phyloP scores from a whole-genome alignment of 768 basidiomycete genomes.

The Kwoniella botswanensis region DNA sequence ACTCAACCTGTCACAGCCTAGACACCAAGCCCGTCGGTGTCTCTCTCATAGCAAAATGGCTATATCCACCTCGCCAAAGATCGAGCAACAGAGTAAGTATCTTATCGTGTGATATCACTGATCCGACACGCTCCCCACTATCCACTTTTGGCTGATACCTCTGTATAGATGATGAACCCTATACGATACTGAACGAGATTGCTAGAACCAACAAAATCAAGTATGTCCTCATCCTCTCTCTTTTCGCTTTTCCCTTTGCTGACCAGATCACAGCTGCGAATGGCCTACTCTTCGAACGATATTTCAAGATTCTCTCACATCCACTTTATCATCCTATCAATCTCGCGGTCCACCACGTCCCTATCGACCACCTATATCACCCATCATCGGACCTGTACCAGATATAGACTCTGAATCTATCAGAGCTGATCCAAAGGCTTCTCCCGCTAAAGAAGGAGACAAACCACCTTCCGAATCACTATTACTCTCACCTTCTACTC shows the following conservation, averaged over 20 bases:
- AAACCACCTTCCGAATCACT: slow-evolving; percentile 34
- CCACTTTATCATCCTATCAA: slow-evolving; percentile 33
- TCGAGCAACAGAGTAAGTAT: not conserved
- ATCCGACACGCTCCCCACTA: not conserved
- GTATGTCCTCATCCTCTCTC: slow-evolving; percentile 23
- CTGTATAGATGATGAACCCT: slow-evolving; percentile 2
- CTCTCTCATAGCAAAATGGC: slow-evolving; percentile 9
- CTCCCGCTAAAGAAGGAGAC: slow-evolving; percentile 10
- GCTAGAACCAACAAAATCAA: slow-evolving; percentile 42
- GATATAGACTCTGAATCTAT: not conserved
- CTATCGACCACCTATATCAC: slow-evolving; percentile 20
- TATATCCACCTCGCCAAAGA: slow-evolving; percentile 7
- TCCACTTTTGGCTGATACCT: no score
- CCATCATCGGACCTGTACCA: slow-evolving; percentile 17
- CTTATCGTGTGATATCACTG: not conserved
- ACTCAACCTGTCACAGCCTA: no score
- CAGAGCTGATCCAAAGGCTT: slow-evolving; percentile 9
- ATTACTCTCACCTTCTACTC: slow-evolving; percentile 30
- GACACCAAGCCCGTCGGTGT: not conserved
- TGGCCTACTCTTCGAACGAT: slow-evolving; percentile 46
- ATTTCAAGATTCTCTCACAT: slow-evolving; percentile 36
- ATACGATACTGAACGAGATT: slow-evolving; percentile 37
- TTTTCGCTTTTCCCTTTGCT: not conserved
- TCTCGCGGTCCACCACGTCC: slow-evolving; percentile 28
- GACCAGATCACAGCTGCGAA: slow-evolving; percentile 34